Evolutionary conservation across 2,329 filamentous ascomycete species (phyloP).

Genomic region (Neofusicoccum parvum): DNA sequence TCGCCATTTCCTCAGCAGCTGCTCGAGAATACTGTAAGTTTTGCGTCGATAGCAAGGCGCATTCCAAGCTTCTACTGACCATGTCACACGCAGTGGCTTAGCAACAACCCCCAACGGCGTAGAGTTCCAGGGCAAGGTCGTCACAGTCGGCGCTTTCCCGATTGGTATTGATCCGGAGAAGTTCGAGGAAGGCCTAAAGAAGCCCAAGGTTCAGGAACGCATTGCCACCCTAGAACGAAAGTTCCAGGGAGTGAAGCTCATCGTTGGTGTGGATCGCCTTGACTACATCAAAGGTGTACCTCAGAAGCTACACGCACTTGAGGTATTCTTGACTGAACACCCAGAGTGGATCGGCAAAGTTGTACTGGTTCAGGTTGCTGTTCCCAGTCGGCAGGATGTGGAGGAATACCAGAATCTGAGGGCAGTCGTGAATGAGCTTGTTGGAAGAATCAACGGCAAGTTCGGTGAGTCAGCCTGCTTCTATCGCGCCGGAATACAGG

Average conservation of each 20-base stretch:
- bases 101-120: conserved; percentile 90
- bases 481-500: background rate
- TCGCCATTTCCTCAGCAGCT: conserved; percentile 95
- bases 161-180: conserved; percentile 98
- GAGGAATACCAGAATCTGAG: conserved; percentile 97
- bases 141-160: conserved; percentile 92
- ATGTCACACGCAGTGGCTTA: conserved; percentile 52
- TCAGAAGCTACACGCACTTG: conserved; percentile 93
- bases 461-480: conserved; percentile 62
- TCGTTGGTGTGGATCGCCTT: conserved; percentile 92
- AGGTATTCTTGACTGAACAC: conserved; percentile 95
- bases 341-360: conserved; percentile 98
- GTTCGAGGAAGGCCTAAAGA: conserved; percentile 85
- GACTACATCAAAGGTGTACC: conserved; percentile 99
- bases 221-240: conserved; percentile 84
- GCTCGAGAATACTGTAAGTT: conserved; percentile 82
- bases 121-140: conserved; percentile 83
- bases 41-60: background rate
- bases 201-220: conserved; percentile 81
- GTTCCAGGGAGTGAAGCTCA: conserved; percentile 93
- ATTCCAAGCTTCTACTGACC: background rate
- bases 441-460: conserved; percentile 94
- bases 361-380: conserved; percentile 92
- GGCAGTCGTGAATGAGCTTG: conserved; percentile 93
- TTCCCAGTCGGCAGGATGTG: conserved; percentile 91